These are phyloP conservation scores for Lasiodiplodia sp. DNA, from an alignment of 2,329 filamentous ascomycete genomes.

Conservation along the genomic window DNA sequence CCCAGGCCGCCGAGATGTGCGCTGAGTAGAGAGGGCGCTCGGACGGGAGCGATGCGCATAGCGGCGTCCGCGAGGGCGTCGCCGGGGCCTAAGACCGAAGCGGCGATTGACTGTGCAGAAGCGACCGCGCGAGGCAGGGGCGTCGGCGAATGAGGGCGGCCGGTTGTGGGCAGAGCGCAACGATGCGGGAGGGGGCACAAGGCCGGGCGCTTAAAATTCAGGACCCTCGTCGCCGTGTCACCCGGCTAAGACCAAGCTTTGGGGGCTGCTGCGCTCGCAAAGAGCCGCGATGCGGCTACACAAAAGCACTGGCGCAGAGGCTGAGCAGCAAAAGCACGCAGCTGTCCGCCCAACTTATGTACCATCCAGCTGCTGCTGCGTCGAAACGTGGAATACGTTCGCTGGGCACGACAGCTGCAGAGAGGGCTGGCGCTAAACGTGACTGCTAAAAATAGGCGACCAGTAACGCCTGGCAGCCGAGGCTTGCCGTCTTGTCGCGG, in stretches of 20 bases:
- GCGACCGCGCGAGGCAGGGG: conserved; percentile 21
- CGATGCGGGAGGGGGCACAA: conserved; percentile 18
- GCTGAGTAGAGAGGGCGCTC: conserved; percentile 23
- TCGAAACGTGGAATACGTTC: conserved; percentile 6
- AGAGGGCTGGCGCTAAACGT: conserved; percentile 16
- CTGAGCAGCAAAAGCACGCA: conserved; percentile 17
- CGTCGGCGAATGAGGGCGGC: conserved; percentile 24
- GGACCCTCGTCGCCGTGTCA: conserved; percentile 15
- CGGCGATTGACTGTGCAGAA: conserved; percentile 28
- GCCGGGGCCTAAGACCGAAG: conserved; percentile 15
- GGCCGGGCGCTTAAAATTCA: conserved; percentile 28
- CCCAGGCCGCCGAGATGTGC: conserved; percentile 12
- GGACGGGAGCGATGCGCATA: conserved; percentile 24
- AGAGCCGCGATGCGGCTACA: conserved; percentile 21
- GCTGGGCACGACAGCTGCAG: conserved; percentile 6
- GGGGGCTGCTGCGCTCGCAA: conserved; percentile 22
- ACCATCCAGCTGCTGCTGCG: background rate
- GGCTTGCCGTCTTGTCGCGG: background rate
- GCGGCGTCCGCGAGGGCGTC: conserved; percentile 7
- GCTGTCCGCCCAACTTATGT: conserved; percentile 8
- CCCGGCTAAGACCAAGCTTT: conserved; percentile 13
- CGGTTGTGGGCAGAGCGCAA: conserved; percentile 2
- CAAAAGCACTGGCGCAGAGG: conserved; percentile 2
- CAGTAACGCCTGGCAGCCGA: conserved; percentile 1
- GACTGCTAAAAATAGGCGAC: conserved; percentile 23